Conservation (phyloP, 2,329 filamentous ascomycete species). For the Acephala macrosclerotiorum region DNA sequence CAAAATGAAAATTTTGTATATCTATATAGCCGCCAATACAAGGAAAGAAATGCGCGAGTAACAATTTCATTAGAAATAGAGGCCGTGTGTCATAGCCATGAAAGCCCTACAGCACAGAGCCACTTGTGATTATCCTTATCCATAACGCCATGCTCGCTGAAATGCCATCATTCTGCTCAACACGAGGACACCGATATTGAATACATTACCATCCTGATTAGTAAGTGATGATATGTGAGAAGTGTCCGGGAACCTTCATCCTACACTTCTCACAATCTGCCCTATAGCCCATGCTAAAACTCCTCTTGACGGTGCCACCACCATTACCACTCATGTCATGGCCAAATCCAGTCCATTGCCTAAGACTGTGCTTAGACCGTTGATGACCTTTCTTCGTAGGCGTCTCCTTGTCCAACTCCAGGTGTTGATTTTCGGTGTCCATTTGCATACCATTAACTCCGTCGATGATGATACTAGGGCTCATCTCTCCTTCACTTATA, state of each 20-base stretch:
- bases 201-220: slow-evolving; percentile 13
- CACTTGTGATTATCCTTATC: slow-evolving; percentile 8
- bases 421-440: slow-evolving; percentile 39
- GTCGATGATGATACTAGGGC: slow-evolving; percentile 41
- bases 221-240: slow-evolving; percentile 76
- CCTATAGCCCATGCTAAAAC: slow-evolving; percentile 80
- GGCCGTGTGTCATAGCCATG: slow-evolving; percentile 13
- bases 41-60: not conserved
- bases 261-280: slow-evolving; percentile 81
- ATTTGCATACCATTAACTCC: slow-evolving; percentile 44
- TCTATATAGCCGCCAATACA: not conserved
- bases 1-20: not conserved
- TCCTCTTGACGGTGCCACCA: slow-evolving; percentile 65
- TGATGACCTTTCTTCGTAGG: slow-evolving; percentile 44
- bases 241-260: slow-evolving; percentile 78
- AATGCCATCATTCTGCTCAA: slow-evolving; percentile 16
- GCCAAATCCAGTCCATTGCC: slow-evolving; percentile 41
- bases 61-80: slow-evolving; percentile 18
- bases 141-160: slow-evolving; percentile 37
- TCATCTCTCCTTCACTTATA: slow-evolving; percentile 45
- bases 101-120: slow-evolving; percentile 1
- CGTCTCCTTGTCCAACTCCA: slow-evolving; percentile 31
- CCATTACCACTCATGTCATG: slow-evolving; percentile 28
- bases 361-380: slow-evolving; percentile 43
- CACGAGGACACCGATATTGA: slow-evolving; percentile 2